A percentile compares a stretch with the other conserved stretches of the same genome.
Conservation (phyloP, 257 asterid genomes). For the Solanum corneliomulleri region DNA sequence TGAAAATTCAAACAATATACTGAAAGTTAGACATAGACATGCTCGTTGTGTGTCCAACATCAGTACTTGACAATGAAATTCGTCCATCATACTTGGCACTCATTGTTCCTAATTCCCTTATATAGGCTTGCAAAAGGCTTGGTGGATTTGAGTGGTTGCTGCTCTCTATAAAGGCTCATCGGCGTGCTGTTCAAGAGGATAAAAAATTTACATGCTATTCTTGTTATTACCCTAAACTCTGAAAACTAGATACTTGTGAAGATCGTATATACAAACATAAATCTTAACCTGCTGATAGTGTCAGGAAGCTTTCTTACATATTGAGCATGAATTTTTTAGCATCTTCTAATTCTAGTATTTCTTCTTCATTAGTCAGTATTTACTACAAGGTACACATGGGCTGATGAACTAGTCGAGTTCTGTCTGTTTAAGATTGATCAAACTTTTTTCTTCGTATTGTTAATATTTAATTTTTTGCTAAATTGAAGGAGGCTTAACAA, state of each 20-base stretch:
- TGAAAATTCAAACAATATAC: neutral
- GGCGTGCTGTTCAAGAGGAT: neutral
- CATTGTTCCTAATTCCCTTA: neutral
- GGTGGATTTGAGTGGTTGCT: neutral
- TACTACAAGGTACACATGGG: neutral
- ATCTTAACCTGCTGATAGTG: neutral
- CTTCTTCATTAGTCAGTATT: neutral
- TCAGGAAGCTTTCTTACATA: neutral
- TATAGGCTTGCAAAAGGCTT: neutral
- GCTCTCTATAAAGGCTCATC: neutral
- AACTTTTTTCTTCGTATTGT: neutral
- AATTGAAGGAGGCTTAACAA: constrained; percentile 89
- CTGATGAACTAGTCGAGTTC: neutral
- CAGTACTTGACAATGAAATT: neutral
- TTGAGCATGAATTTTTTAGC: neutral
- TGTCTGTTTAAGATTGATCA: neutral
- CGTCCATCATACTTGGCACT: neutral
- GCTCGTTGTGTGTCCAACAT: neutral
- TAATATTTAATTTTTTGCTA: neutral
- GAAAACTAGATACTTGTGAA: neutral
- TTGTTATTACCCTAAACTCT: neutral
- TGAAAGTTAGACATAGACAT: neutral
- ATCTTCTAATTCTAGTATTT: neutral
- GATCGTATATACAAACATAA: neutral
- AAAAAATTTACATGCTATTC: neutral